A percentile compares a stretch with the other conserved stretches of the same genome.
Conservation (phyloP, 2,329 filamentous ascomycete genomes). For the Daldinia sp. region DNA sequence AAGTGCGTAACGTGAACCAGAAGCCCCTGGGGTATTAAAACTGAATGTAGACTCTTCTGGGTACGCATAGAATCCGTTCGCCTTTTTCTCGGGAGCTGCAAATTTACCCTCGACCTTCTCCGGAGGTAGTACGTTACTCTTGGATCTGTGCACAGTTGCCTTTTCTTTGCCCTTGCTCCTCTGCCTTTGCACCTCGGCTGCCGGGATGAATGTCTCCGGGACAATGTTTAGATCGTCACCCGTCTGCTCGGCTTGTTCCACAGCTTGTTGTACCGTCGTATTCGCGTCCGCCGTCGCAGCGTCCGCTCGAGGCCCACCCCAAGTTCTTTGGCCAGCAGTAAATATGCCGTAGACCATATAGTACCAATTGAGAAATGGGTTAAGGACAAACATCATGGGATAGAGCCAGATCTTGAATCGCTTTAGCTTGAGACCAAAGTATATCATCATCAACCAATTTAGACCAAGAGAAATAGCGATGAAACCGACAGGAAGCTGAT, state of each 20-base stretch:
- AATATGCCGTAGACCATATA: conserved; percentile 99
- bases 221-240: conserved; percentile 92
- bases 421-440: conserved; percentile 86
- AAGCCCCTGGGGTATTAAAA: conserved; percentile 52
- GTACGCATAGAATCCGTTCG: conserved; percentile 75
- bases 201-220: conserved; percentile 80
- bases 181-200: conserved; percentile 57
- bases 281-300: conserved; percentile 79
- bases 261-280: conserved; percentile 83
- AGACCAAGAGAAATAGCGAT: conserved; percentile 91
- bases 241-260: conserved; percentile 77
- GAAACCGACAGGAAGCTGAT: conserved; percentile 88
- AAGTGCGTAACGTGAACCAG: conserved; percentile 56
- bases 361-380: conserved; percentile 97
- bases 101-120: conserved; percentile 81
- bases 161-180: conserved; percentile 42
- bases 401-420: conserved; percentile 96
- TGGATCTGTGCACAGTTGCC: conserved; percentile 56
- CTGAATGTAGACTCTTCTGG: conserved; percentile 72
- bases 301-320: conserved; percentile 93
- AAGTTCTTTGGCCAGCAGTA: conserved; percentile 91
- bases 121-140: conserved; percentile 74
- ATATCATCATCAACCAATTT: conserved; percentile 96
- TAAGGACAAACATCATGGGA: conserved; percentile 92
- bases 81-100: conserved; percentile 71